phyloP scores from a whole-genome alignment of 2,329 filamentous ascomycete species.

The Davidsoniella neocaledoniae region DNA sequence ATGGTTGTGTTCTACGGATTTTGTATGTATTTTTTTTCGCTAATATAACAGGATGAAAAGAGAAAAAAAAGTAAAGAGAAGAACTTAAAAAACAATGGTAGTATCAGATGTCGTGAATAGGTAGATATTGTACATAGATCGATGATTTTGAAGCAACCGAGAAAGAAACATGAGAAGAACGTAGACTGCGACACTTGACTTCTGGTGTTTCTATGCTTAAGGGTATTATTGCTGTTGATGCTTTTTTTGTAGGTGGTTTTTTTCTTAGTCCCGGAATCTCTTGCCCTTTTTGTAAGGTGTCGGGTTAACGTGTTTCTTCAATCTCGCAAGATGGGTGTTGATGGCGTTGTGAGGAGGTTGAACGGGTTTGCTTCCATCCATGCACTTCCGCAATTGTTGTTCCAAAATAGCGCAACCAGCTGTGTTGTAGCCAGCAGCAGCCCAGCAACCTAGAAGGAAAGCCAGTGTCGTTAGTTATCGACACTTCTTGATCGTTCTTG shows the following conservation, averaged over 20 bases:
- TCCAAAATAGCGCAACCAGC: constrained; percentile 42
- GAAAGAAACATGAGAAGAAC: too few species aligned
- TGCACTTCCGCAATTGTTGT: constrained; percentile 46
- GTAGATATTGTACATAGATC: too few species aligned
- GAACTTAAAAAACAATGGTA: not conserved
- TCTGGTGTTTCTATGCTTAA: too few species aligned
- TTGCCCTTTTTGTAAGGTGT: constrained; percentile 20
- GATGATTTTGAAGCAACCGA: too few species aligned
- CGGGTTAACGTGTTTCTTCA: constrained; percentile 47
- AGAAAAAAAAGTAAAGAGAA: not conserved
- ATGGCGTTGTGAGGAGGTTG: constrained; percentile 47
- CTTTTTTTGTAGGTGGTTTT: not conserved
- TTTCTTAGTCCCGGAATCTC: constrained; percentile 16
- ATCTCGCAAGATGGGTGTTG: constrained; percentile 82
- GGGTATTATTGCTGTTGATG: too few species aligned
- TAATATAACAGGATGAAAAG: not conserved
- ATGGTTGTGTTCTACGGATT: too few species aligned
- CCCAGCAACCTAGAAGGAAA: constrained; percentile 54
- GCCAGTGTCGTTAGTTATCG: not conserved
- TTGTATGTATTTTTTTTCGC: too few species aligned
- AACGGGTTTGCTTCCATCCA: constrained; percentile 52
- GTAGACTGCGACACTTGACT: too few species aligned
- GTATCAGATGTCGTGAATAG: not conserved
- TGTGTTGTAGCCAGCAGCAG: constrained; percentile 54
- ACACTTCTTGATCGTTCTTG: not conserved